Percentiles rank a stretch among this genome's conserved stretches.
These are phyloP conservation scores for Pachyrhizus erosus DNA, from an alignment of 306 rosid genomes.

Conservation along the genomic window DNA sequence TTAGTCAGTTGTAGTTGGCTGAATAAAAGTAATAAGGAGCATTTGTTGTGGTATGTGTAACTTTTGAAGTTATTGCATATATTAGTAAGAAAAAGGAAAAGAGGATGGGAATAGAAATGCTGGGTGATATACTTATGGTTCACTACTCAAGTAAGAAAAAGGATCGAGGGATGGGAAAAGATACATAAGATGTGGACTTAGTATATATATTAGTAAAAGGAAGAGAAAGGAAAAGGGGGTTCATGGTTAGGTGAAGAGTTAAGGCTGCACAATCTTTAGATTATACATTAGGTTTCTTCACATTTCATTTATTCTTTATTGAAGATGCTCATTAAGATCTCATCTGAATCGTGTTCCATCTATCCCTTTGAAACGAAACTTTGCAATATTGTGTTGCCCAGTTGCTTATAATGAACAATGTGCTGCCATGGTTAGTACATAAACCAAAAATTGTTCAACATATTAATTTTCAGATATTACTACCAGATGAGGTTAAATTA, in stretches of 20 bases:
- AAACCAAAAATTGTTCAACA: conserved; percentile 5
- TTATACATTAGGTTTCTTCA: background rate
- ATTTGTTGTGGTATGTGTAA: background rate
- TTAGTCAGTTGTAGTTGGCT: conserved; percentile 4
- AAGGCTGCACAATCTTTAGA: conserved; percentile 11
- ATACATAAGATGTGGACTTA: background rate
- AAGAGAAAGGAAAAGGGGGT: conserved; percentile 2
- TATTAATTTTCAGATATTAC: conserved; percentile 18
- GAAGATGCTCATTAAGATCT: conserved; percentile 26
- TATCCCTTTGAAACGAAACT: conserved; percentile 19
- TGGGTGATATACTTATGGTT: conserved; percentile 2
- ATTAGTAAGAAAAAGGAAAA: too few species aligned
- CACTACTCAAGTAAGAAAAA: conserved; percentile 5
- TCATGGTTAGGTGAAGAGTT: conserved; percentile 17
- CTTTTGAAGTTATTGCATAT: conserved; percentile 1
- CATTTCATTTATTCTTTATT: conserved; percentile 27
- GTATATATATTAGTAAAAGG: background rate
- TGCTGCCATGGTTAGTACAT: background rate
- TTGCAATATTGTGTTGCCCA: background rate
- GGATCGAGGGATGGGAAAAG: background rate
- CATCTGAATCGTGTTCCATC: background rate
- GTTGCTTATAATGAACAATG: background rate
- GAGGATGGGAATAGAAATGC: background rate
- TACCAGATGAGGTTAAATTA: background rate
- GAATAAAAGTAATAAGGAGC: conserved; percentile 4